Percentiles rank a stretch among this genome's conserved stretches.
These are phyloP conservation scores for Tulasnella sp. DNA, from an alignment of 768 basidiomycete genomes.

Conservation along the genomic window DNA sequence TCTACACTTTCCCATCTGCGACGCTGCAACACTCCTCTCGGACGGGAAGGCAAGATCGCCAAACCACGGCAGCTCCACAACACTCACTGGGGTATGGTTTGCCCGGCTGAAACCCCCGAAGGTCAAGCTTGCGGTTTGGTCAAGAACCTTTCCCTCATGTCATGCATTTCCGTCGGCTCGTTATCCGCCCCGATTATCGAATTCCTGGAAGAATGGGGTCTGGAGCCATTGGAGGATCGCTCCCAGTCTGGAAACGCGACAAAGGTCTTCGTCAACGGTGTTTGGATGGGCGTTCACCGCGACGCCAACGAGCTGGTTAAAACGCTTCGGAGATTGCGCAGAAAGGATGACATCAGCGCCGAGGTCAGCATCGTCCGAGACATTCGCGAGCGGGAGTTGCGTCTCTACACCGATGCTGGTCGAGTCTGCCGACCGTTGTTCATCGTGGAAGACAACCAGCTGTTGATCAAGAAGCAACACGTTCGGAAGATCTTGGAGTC, in stretches of 20 bases:
- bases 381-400: slow-evolving; percentile 88
- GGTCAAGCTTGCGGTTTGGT: slow-evolving; percentile 99
- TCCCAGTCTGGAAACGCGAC: slow-evolving; percentile 78
- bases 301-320: slow-evolving; percentile 87
- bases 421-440: slow-evolving; percentile 95
- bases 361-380: slow-evolving; percentile 98
- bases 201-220: slow-evolving; percentile 97
- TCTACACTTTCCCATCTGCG: slow-evolving; percentile 97
- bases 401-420: slow-evolving; percentile 93
- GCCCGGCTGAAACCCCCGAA: slow-evolving; percentile 98
- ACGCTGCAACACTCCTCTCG: slow-evolving; percentile 95
- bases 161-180: slow-evolving; percentile 96
- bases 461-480: slow-evolving; percentile 74
- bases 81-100: slow-evolving; percentile 99
- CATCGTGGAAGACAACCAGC: slow-evolving; percentile 86
- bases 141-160: slow-evolving; percentile 95
- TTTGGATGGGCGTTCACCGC: slow-evolving; percentile 98
- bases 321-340: slow-evolving; percentile 82
- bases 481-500: slow-evolving; percentile 54
- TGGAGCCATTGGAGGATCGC: slow-evolving; percentile 91
- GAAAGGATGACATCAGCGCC: slow-evolving; percentile 89
- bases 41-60: slow-evolving; percentile 97
- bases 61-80: slow-evolving; percentile 99
- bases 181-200: slow-evolving; percentile 93
- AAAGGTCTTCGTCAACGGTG: slow-evolving; percentile 98